Conservation (phyloP, 225 moss, liverwort and hornwort genomes). For the Thuidium tamariscinum region DNA sequence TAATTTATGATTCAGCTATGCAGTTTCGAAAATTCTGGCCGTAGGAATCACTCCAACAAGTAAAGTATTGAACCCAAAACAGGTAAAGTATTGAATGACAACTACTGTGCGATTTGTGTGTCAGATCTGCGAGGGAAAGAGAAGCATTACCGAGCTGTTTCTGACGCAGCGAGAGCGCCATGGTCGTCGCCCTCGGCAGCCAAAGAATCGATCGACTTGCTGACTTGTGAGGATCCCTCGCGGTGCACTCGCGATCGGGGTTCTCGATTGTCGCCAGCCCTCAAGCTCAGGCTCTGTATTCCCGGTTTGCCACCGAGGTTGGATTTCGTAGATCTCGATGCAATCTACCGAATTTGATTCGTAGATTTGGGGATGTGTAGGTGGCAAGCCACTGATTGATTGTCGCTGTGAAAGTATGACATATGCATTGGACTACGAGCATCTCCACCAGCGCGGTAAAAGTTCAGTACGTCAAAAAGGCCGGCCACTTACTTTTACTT, state of each 20-base stretch:
- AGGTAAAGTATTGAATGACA: neutral
- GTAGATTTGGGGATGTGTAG: neutral
- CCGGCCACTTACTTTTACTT: too few relatives aligned
- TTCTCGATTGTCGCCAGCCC: neutral
- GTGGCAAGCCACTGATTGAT: neutral
- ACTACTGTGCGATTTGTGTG: neutral
- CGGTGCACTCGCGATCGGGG: neutral
- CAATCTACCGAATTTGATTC: neutral
- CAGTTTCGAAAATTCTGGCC: neutral
- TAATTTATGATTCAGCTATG: neutral
- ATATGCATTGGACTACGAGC: neutral
- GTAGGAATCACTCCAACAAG: neutral
- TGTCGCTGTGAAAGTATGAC: neutral
- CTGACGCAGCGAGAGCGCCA: slow-evolving; percentile 99
- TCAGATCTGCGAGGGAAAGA: slow-evolving; percentile 14
- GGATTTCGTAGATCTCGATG: neutral
- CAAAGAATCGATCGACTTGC: neutral
- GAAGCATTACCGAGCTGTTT: slow-evolving; percentile 76
- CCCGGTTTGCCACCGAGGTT: neutral
- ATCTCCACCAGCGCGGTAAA: neutral
- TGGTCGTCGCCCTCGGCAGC: slow-evolving; percentile 33
- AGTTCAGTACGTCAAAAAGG: neutral
- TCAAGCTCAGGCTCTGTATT: neutral
- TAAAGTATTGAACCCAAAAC: neutral
- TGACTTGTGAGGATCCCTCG: neutral